A percentile compares a stretch with the other conserved stretches of the same genome.
phyloP scores from a whole-genome alignment of 2,329 filamentous ascomycete species.

The Pseudogymnoascus sp. region DNA sequence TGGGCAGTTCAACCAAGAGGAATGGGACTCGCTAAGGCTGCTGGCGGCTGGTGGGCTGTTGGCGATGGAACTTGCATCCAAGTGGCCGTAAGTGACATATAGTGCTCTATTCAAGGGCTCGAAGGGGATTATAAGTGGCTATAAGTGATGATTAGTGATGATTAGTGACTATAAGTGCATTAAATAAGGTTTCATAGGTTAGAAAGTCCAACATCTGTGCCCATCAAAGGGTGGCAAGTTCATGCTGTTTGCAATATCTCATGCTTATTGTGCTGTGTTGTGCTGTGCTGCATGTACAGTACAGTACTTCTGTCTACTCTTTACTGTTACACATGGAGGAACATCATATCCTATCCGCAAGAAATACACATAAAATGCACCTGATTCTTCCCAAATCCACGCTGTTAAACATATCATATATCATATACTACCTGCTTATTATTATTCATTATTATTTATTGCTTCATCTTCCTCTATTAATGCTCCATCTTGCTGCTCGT shows the following conservation, averaged over 20 bases:
- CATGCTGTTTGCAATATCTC: background rate
- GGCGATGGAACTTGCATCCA: background rate
- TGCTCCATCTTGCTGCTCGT: background rate
- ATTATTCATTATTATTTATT: background rate
- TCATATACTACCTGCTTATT: background rate
- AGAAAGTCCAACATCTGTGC: background rate
- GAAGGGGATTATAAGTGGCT: background rate
- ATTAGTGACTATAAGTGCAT: background rate
- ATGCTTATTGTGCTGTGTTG: background rate
- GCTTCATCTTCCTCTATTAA: background rate
- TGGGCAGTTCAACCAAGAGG: background rate
- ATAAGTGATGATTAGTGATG: background rate
- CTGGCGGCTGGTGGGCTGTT: background rate
- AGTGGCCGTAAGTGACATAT: background rate
- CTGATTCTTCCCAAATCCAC: background rate
- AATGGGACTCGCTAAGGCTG: background rate
- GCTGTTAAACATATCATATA: background rate
- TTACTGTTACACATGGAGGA: background rate
- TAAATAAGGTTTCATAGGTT: background rate
- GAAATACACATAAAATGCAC: background rate
- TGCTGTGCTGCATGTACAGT: too few relatives aligned
- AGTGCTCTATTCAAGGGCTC: background rate
- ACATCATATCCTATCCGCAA: background rate
- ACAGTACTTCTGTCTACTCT: too few relatives aligned
- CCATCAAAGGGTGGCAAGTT: background rate